Evolutionary conservation across 2,329 filamentous ascomycete genomes (phyloP), one percentile per base, ranked within the genome.

Genomic region (Chrysoporthe puriensis): DNA sequence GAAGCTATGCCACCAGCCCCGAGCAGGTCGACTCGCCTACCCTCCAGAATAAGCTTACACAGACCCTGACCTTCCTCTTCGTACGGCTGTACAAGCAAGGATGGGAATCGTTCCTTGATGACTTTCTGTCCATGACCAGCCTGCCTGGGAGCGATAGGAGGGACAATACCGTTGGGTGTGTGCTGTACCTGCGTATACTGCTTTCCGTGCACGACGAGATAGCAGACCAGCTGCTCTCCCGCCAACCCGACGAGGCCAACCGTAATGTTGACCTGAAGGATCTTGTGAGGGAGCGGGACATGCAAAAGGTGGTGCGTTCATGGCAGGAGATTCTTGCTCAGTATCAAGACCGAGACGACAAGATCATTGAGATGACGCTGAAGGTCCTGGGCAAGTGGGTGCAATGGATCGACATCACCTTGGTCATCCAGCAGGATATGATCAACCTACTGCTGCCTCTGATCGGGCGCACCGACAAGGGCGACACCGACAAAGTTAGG

Each of bases 351-450:
- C 84, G 88, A 67, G 88, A 91, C 72, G 90, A 94, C 75, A 78
- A 81, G 54, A 86, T 98, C 67, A 86, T 97, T 56, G 94, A 97
- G 78, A 90, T 96, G 85, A 94, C 92, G 73, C 85, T 99, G 64
- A 93, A 91, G 79, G 91, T 94, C n/a, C 89, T 99, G 72, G 94
- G 93, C 48, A 96, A 95, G 78, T 99, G 96, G 95, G 94, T 97
- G 69, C 96, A 94, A 85, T 99, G 96, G 96, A 97, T 96, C 75
- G 96, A 98, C 76, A 98, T 99, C 74, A 92, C 91, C 62, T 84
- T 99, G 67, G 90, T 99, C 57, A 93, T 99, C 74, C 97, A 96
- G 78, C 88, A 94, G 76, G 88, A 90, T 64, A 96, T 97, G 86
- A 88, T 98, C 74, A 89, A 87, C 76, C 86, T 94, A 61, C 85